Evolutionary conservation across 1,139 yeast species (phyloP).

Genomic region (Yamadazyma blattariae): DNA sequence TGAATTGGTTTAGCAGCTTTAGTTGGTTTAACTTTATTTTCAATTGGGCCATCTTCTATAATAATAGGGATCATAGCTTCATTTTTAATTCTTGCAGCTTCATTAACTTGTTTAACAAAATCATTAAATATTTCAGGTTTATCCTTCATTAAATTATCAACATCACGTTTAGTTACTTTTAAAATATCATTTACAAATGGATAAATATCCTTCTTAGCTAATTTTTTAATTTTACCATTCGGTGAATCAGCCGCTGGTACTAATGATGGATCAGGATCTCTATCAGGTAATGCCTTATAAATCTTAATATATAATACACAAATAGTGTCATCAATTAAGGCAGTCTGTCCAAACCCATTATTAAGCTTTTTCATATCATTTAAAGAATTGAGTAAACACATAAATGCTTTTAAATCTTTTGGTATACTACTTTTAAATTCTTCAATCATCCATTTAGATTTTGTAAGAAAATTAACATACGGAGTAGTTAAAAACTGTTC

Average conservation of each 20-base stretch:
- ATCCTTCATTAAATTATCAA: constrained; percentile 30
- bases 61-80: constrained; percentile 1
- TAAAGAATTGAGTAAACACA: constrained; percentile 50
- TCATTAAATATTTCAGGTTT: constrained; percentile 32
- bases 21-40: not conserved
- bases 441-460: constrained; percentile 34
- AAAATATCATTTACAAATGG: constrained; percentile 40
- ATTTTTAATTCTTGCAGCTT: not conserved
- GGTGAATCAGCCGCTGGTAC: constrained; percentile 23
- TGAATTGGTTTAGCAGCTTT: not conserved
- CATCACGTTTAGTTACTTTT: constrained; percentile 24
- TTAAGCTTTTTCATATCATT: constrained; percentile 69
- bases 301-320: constrained; percentile 59
- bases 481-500: constrained; percentile 51
- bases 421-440: constrained; percentile 29
- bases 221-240: constrained; percentile 32
- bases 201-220: constrained; percentile 45
- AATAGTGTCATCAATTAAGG: constrained; percentile 71
- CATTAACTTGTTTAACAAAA: constrained; percentile 17
- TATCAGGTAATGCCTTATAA: constrained; percentile 24
- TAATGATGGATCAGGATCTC: constrained; percentile 1
- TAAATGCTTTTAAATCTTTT: constrained; percentile 17
- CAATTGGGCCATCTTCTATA: constrained; percentile 1
- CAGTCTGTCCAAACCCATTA: constrained; percentile 81
- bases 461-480: constrained; percentile 44